Evolutionary conservation across 1,139 yeast species (phyloP), one percentile per base, ranked within the genome.

Genomic region (Magnusiomyces sp.): DNA sequence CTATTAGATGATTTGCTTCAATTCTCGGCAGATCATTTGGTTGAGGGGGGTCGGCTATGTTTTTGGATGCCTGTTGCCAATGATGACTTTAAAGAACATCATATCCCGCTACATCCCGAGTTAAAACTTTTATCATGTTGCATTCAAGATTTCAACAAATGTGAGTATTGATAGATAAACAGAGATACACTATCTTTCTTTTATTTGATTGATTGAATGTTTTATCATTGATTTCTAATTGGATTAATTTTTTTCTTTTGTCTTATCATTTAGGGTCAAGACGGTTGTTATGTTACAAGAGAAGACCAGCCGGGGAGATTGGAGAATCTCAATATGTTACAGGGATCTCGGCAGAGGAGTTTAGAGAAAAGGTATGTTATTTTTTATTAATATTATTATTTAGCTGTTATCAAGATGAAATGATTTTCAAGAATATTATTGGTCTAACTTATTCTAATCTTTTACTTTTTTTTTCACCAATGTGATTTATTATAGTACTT

Each of bases 11-110:
- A 90, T 63, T 70, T 94, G 47, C 71, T 92, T 40, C 67, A 71
- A 27, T 92, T 84, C 71, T 77, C 95, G 0, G 79, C 92, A 1
- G 71, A 73, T 9, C 76, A 92, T 59, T 71, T 92, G 51, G 86
- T 84, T 0, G 70, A 80, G 2, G 77, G 77, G 10, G 96, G 97
- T 0, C 71, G 97, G 55, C 71, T 92, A 38, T 87, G 95, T 23
- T 90, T 89, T 64, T 92, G 99, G 99, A 87, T 92, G 95, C 99
- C 99, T 0, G 85, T 95, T 0, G 95, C 97, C 1, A 89, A 89
- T 62, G 95, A 87, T 58, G 95, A 87, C 56, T 81, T 80, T 57
- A 66, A 71, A 13, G 81, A 81, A 53, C 79, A 85, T 36, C 73
- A 78, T 51, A 80, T 90, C 40, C 97, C 97, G 1, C 80, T 81